Conservation (phyloP, 176 grass and related monocot species). For the Oryza glaberrima region DNA sequence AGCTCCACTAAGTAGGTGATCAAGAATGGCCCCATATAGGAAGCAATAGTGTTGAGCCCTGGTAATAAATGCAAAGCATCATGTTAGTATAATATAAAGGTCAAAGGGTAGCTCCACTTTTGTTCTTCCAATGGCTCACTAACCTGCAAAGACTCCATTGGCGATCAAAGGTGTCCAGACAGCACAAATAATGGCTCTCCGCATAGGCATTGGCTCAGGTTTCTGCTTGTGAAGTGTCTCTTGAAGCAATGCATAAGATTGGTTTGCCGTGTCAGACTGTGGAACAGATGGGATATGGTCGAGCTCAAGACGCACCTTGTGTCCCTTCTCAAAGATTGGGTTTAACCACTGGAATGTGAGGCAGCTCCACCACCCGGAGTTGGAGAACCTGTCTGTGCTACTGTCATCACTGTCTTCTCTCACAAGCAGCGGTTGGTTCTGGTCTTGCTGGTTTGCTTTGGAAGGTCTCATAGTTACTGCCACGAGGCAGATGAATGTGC, state of each 20-base stretch:
- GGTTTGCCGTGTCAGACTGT: constrained; percentile 54
- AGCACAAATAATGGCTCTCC: constrained; percentile 54
- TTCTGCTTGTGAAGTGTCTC: constrained; percentile 67
- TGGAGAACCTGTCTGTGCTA: constrained; percentile 46
- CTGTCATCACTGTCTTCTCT: constrained; percentile 29
- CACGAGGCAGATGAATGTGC: constrained; percentile 33
- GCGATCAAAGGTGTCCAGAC: constrained; percentile 68
- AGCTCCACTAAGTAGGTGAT: constrained; percentile 86
- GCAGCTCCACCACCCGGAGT: constrained; percentile 61
- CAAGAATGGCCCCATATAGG: constrained; percentile 79
- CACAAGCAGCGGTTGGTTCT: constrained; percentile 46
- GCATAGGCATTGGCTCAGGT: constrained; percentile 40
- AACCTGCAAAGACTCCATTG: constrained; percentile 89
- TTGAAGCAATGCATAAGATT: constrained; percentile 64
- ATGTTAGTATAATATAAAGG: constrained; percentile 11
- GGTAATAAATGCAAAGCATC: constrained; percentile 14
- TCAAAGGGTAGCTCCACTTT: constrained; percentile 25
- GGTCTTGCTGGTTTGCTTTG: constrained; percentile 19
- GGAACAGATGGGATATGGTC: constrained; percentile 64
- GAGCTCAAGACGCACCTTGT: constrained; percentile 56
- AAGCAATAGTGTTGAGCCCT: constrained; percentile 81
- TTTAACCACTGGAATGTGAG: constrained; percentile 86
- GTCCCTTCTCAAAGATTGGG: constrained; percentile 67
- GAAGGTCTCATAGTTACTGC: constrained; percentile 37
- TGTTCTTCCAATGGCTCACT: background rate